Evolutionary conservation across 306 rosid species (phyloP).

Genomic region (Mucuna pruriens): DNA sequence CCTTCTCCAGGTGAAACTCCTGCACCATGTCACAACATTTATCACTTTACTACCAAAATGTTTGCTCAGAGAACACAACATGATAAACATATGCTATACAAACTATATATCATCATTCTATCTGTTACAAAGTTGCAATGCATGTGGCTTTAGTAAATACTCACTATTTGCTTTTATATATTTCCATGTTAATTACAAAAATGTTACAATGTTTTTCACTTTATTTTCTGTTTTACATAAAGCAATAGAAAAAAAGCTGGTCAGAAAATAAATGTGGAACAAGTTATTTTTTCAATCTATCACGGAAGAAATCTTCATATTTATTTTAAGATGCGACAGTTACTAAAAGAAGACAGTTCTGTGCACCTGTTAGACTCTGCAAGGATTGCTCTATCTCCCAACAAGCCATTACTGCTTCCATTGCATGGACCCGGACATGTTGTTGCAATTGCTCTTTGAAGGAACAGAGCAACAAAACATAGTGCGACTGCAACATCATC

Average conservation of each 20-base stretch:
- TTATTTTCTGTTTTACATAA: neutral
- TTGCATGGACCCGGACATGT: slow-evolving; percentile 92
- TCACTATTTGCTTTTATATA: neutral
- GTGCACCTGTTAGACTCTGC: slow-evolving; percentile 86
- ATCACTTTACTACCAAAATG: slow-evolving; percentile 15
- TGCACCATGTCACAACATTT: slow-evolving; percentile 38
- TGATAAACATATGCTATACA: neutral
- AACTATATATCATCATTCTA: neutral
- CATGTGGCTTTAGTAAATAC: neutral
- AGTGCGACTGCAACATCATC: slow-evolving; percentile 69
- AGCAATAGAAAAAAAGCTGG: neutral
- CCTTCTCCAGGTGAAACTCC: slow-evolving; percentile 98
- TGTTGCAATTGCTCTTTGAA: slow-evolving; percentile 95
- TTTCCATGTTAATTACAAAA: neutral
- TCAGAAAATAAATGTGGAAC: neutral
- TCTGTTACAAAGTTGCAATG: neutral
- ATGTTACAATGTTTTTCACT: neutral
- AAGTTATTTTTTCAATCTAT: neutral
- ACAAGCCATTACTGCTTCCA: slow-evolving; percentile 99
- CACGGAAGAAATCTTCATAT: neutral
- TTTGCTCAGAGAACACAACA: neutral
- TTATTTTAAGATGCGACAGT: slow-evolving; percentile 26
- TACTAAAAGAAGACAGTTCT: slow-evolving; percentile 19
- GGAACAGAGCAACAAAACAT: slow-evolving; percentile 88
- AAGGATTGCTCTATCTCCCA: slow-evolving; percentile 97